Evolutionary conservation across 805 yeast species (phyloP).

Genomic region (Metschnikowia continentalis): DNA sequence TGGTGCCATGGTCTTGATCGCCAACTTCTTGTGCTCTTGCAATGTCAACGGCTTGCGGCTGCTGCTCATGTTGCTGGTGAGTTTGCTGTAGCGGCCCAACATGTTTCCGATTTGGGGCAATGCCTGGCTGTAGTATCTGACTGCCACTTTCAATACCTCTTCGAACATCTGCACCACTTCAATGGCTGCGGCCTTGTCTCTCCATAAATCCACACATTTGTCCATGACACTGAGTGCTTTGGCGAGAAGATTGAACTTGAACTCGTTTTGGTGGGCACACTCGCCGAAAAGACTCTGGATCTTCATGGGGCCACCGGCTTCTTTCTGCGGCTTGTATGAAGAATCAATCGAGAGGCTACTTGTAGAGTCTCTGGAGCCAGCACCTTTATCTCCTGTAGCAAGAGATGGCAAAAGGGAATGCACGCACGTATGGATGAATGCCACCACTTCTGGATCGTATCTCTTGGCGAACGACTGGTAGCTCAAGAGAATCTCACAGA

Average conservation of each 20-base stretch:
- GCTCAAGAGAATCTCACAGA: conserved; percentile 59
- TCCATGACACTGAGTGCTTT: conserved; percentile 33
- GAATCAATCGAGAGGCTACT: conserved; percentile 16
- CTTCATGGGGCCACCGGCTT: conserved; percentile 5
- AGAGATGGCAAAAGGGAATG: conserved; percentile 38
- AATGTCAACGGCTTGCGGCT: conserved; percentile 60
- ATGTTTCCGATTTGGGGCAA: conserved; percentile 31
- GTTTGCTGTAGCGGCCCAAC: conserved; percentile 44
- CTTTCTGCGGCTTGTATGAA: conserved; percentile 12
- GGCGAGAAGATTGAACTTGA: conserved; percentile 29
- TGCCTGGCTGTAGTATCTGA: conserved; percentile 30
- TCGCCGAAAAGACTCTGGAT: conserved; percentile 12
- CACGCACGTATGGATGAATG: conserved; percentile 52
- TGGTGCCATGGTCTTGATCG: conserved; percentile 83
- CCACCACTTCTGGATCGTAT: conserved; percentile 71
- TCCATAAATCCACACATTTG: conserved; percentile 44
- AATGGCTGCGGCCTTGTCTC: conserved; percentile 54
- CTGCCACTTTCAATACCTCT: conserved; percentile 37
- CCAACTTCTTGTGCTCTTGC: conserved; percentile 79
- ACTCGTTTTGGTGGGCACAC: conserved; percentile 11
- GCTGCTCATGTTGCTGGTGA: conserved; percentile 28
- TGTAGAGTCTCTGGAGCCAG: neutral
- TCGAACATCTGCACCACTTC: conserved; percentile 55
- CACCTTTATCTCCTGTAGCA: no score
- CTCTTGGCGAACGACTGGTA: conserved; percentile 83